Base-by-base conservation (phyloP, 176 grass and related monocot species). In the Aegilops tauschii region DNA sequence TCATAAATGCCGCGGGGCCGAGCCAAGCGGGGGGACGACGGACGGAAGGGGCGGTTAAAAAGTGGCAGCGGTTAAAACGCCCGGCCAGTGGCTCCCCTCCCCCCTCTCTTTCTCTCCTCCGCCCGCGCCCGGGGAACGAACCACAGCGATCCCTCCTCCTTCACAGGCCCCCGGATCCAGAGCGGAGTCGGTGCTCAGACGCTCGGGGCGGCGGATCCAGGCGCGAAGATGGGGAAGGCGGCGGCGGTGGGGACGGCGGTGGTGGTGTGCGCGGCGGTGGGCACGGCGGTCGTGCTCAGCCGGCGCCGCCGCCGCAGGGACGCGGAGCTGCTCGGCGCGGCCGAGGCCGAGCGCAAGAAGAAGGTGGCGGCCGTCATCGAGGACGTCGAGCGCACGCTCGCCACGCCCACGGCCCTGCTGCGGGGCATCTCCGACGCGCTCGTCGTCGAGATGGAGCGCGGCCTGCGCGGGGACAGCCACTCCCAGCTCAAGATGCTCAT, bases 401-500 rank as follows among this genome's bases (percentile, higher is more conserved):
- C 95, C 12, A 88, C 95, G 68, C 95, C 93, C 58, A 93, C 93
- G 47, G 85, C 81, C 63, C 90, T 92, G 89, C 95, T 97, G 73
- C 80, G 93, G 40, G 27, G 88, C 82, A 93, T 97, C 87, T 88
- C 93, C 9, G 95, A 95, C 81, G 95, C 91, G 76, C 91, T 97
- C 87, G 86, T 92, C 31, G 25, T 73, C 70, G 95, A 97, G 93
- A 97, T 97, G 95, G 86, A 97, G 69, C 92, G 90, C 31, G 95
- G 95, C 12, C 93, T 97, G 69, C 74, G 87, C 76, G 92, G 89
- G 44, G 95, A 95, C 72, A 76, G 64, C 59, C 85, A 90, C 35
- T 71, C 79, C 32, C 72, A 65, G 54, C 85, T 97, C 47, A 97
- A 95, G 95, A 97, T 97, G 95, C 93, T 97, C 69, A 90, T 95